Evolutionary conservation across 2,329 filamentous ascomycete species (phyloP), one percentile per base, ranked within the genome.

Genomic region (Tolypocladium sp.): DNA sequence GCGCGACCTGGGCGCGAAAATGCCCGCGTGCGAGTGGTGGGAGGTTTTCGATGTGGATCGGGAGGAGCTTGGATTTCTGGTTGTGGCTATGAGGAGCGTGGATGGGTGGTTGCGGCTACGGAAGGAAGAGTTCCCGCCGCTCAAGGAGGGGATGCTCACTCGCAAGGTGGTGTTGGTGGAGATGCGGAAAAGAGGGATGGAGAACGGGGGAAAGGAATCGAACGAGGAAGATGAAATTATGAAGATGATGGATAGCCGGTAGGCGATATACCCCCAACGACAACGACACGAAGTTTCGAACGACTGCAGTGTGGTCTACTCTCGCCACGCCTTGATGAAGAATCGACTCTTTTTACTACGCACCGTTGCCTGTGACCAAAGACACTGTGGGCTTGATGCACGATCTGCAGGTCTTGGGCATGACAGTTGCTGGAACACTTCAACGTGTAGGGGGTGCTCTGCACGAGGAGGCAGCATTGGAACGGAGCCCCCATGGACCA

Each of bases 1-100:
- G 1, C 82, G 87, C 52, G 92, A 97, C 64, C 72, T 84, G 1
- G 86, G 82, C 0, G 84, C 89, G 15, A 92, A 90, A 71, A 81
- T 97, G 74, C 91, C 93, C 0, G 89, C 89, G 63, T 84, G 83
- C 55, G 87, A 91, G 63, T 99, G 94, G 94, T 99, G 94, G 94
- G 92, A 97, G 73, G 91, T 97, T 0, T 97, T 97, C 71, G 94
- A 99, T 73, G 90, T 94, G 9, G 92, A 97, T 67, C 82, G 94
- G 56, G 94, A 99, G 77, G 92, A 96, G 71, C 79, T 99, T 41
- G 94, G 94, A 0, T 97, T 97, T 66, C 74, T 97, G 60, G 92
- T 96, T 4, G 90, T 97, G 13, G 92, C 82, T 0, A 84, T 97
- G 82, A 79, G 85, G 62, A 97, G 92, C 67, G 77, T 95, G 58